Percentiles rank a stretch among this genome's conserved stretches.
phyloP scores from a whole-genome alignment of 176 grass and related monocot genomes.

The bread wheat (Triticum aestivum) region DNA sequence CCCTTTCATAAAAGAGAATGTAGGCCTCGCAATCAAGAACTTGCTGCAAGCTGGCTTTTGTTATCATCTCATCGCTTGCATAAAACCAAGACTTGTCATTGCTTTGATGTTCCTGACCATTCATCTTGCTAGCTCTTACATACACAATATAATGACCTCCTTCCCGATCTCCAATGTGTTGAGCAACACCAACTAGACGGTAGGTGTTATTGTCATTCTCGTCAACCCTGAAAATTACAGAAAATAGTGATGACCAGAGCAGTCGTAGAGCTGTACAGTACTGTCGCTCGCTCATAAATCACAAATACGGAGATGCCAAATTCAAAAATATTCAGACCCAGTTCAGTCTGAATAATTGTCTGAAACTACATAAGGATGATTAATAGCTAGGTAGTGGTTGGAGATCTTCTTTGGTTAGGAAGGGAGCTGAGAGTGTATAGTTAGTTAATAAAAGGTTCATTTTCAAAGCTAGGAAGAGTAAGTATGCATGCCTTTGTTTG shows the following conservation, averaged over 20 bases:
- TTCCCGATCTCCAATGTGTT: constrained; percentile 63
- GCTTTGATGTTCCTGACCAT: constrained; percentile 23
- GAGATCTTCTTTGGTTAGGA: too few species aligned
- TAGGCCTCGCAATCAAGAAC: constrained; percentile 59
- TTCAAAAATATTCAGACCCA: too few species aligned
- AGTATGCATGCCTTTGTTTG: not conserved
- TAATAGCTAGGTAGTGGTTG: too few species aligned
- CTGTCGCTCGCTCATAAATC: too few species aligned
- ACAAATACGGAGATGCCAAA: not conserved
- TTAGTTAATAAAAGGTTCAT: too few species aligned
- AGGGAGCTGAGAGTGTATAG: too few species aligned
- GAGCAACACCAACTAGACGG: constrained; percentile 58
- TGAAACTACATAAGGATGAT: too few species aligned
- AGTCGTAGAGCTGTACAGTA: not conserved
- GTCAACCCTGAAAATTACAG: constrained; percentile 42
- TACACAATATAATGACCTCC: constrained; percentile 74
- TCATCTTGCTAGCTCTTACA: constrained; percentile 47
- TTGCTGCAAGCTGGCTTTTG: constrained; percentile 42
- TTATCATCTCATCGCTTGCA: constrained; percentile 43
- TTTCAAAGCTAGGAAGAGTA: not conserved
- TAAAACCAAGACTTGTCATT: constrained; percentile 50
- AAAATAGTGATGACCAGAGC: constrained; percentile 8
- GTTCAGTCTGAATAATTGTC: too few species aligned
- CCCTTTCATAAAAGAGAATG: constrained; percentile 62
- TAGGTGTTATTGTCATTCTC: constrained; percentile 51